These are phyloP conservation scores for Juglanconis sp. DNA, from an alignment of 2,329 filamentous ascomycete species.

Conservation along the genomic window DNA sequence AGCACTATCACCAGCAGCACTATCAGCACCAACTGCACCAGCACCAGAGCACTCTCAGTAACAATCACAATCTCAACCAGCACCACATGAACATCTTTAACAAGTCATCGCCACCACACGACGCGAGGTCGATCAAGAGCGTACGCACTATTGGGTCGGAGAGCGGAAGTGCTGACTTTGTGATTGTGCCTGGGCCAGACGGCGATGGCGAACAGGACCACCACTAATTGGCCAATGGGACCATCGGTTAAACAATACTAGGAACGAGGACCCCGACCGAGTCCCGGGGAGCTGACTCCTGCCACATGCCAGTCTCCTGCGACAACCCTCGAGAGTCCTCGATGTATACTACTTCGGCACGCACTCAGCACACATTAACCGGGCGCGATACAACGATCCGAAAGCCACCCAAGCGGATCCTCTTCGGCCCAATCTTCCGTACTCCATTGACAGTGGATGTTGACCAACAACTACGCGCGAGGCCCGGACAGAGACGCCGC, in stretches of 20 bases:
- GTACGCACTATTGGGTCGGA: slow-evolving; percentile 26
- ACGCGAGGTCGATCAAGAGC: slow-evolving; percentile 18
- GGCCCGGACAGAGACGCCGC: background rate
- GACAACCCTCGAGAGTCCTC: background rate
- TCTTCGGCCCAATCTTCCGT: background rate
- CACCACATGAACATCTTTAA: slow-evolving; percentile 22
- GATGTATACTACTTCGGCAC: background rate
- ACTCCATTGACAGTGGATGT: background rate
- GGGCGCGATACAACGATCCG: too few species aligned
- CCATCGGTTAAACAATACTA: background rate
- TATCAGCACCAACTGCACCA: background rate
- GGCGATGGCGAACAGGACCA: slow-evolving; percentile 39
- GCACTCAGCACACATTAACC: too few species aligned
- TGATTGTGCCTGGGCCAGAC: slow-evolving; percentile 38
- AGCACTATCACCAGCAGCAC: slow-evolving; percentile 17
- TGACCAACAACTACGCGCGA: background rate
- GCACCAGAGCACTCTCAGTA: slow-evolving; percentile 19
- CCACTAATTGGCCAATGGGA: slow-evolving; percentile 22
- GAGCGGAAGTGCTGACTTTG: slow-evolving; percentile 40
- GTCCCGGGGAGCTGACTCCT: background rate
- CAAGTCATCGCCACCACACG: slow-evolving; percentile 13
- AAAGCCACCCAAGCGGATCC: background rate
- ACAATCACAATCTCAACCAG: slow-evolving; percentile 22
- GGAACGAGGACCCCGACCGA: background rate
- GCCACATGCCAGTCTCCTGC: background rate